Evolutionary conservation across 768 basidiomycete species (phyloP), one percentile per base, ranked within the genome.

Genomic region (Pleurotus eryngii): DNA sequence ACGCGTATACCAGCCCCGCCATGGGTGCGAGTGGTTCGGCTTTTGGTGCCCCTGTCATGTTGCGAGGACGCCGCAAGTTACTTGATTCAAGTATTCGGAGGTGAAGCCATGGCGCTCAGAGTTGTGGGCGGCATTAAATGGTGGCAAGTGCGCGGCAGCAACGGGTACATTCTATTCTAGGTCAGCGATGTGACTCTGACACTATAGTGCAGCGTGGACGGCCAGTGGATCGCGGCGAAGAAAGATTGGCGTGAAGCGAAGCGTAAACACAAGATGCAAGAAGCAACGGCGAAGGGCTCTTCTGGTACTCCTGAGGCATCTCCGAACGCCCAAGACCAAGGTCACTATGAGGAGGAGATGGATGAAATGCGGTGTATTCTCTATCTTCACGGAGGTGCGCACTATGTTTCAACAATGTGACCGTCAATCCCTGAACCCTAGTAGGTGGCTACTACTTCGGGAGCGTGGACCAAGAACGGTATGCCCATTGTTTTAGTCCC

Each of bases 61-160:
- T 94, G 94, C 64, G 83, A 89, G 42, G 79, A 86, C 24, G 90
- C 93, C 2, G 90, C 94, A 4, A 68, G 70, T 1, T 71, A 84
- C 61, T 78, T 98, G 47, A 85, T 95, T 57, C 75, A 83, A 59
- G 92, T 85, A 3, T 76, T 97, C 6, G 94, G 95, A 1, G 95
- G 95, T n/a, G 87, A 90, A 64, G 82, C 89, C 40, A 77, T 82
- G 12, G 83, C 80, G 48, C 81, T 83, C 60, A 79, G 79, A 40
- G 67, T 92, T 27, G 86, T 94, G 3, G 96, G 96, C 9, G 96
- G 96, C 1, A 83, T 85, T 4, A 95, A 95, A 68, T 98, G 96
- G 95, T 98, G 96, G 96, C 95, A 97, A 71, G 93, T 95, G 35
- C 86, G 95, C 42, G 87, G 89, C 17, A 67, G 93, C 46, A 73